Conservation (phyloP, 345 rosid genomes). For the Citrus hindsii region DNA sequence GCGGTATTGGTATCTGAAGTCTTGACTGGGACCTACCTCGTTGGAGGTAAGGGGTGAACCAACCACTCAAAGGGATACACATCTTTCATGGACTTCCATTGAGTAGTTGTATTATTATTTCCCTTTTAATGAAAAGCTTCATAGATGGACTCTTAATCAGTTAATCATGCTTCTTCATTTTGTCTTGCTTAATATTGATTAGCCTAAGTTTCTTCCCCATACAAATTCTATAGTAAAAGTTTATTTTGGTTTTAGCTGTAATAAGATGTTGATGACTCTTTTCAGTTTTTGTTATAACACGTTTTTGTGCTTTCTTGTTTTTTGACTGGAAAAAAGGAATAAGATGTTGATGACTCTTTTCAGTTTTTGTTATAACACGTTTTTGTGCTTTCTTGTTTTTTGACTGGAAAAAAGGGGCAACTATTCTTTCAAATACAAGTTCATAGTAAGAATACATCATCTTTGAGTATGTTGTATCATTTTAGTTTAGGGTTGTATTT, state of each 20-base stretch:
- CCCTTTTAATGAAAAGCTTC: background rate
- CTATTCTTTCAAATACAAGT: background rate
- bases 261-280: background rate
- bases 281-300: background rate
- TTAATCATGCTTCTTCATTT: conserved; percentile 1
- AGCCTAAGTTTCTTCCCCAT: background rate
- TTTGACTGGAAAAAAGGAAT: background rate
- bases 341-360: background rate
- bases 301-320: background rate
- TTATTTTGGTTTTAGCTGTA: background rate
- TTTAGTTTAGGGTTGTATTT: background rate
- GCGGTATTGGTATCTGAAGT: conserved; percentile 2
- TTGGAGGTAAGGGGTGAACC: conserved; percentile 5
- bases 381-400: background rate
- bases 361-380: background rate
- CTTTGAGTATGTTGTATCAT: background rate
- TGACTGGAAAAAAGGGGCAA: background rate
- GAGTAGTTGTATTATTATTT: background rate
- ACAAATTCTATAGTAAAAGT: background rate
- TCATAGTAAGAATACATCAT: background rate
- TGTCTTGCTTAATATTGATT: background rate
- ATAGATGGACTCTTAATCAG: background rate
- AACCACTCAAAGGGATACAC: background rate
- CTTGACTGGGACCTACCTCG: background rate
- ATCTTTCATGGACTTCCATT: background rate